A percentile compares a stretch with the other conserved stretches of the same genome.
phyloP scores from a whole-genome alignment of 345 rosid species.

The Pelargonium nanum region DNA sequence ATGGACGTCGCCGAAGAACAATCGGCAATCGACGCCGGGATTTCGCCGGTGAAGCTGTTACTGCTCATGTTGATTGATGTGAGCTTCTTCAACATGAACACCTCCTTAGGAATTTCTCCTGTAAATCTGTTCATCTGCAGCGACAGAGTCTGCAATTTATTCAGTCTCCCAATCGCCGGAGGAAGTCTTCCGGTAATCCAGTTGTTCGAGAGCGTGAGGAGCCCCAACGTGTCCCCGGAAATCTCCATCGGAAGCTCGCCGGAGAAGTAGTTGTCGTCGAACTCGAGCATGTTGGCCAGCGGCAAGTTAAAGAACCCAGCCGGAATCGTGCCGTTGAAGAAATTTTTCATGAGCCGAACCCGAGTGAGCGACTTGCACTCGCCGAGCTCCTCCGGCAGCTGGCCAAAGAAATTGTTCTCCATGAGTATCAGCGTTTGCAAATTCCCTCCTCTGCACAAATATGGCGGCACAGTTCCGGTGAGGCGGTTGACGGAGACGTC shows the following conservation, averaged over 20 bases:
- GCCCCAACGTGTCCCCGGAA: conserved; percentile 37
- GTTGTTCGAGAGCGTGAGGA: conserved; percentile 43
- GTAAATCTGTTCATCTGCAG: conserved; percentile 46
- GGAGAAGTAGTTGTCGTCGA: conserved; percentile 50
- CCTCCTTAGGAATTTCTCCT: conserved; percentile 46
- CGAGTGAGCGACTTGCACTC: conserved; percentile 49
- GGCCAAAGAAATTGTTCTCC: conserved; percentile 60
- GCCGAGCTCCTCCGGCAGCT: conserved; percentile 61
- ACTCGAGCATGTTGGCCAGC: conserved; percentile 29
- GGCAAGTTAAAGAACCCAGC: conserved; percentile 62
- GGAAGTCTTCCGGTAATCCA: conserved; percentile 60
- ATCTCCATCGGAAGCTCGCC: conserved; percentile 64
- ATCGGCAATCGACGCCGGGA: conserved; percentile 39
- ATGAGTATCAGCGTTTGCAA: conserved; percentile 44
- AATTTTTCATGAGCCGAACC: conserved; percentile 44
- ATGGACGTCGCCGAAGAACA: conserved; percentile 39
- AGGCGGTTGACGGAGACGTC: conserved; percentile 64
- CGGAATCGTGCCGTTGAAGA: conserved; percentile 56
- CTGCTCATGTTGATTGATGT: conserved; percentile 37
- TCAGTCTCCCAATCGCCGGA: conserved; percentile 43
- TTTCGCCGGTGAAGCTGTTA: conserved; percentile 51
- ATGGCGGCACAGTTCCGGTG: conserved; percentile 58
- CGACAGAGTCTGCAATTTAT: conserved; percentile 26
- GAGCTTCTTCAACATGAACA: conserved; percentile 39
- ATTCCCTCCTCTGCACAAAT: conserved; percentile 57